Evolutionary conservation across 2,329 filamentous ascomycete species (phyloP).

Genomic region (Hymenoscyphus scutula): DNA sequence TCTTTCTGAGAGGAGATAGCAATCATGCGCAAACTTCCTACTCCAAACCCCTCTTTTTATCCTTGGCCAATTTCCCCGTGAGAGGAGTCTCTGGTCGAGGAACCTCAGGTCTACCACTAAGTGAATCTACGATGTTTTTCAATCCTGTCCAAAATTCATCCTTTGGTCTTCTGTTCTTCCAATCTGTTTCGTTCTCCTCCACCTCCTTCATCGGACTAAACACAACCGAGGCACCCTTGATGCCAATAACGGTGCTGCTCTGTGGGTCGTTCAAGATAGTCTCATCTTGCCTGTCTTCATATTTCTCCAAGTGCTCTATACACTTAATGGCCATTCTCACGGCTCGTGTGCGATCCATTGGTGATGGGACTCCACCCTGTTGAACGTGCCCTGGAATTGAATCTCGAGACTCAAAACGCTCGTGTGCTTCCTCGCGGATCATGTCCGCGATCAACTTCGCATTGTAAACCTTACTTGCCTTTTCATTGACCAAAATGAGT

Average conservation of each 20-base stretch:
- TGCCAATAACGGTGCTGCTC: conserved; percentile 82
- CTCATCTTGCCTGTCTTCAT: conserved; percentile 61
- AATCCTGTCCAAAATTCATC: conserved; percentile 81
- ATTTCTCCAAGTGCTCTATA: conserved; percentile 84
- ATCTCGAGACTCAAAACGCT: conserved; percentile 87
- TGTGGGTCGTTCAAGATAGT: conserved; percentile 71
- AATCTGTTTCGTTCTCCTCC: conserved; percentile 86
- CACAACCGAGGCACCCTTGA: conserved; percentile 85
- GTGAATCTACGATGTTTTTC: conserved; percentile 77
- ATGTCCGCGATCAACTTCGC: conserved; percentile 94
- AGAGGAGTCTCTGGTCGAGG: conserved; percentile 48
- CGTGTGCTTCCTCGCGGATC: conserved; percentile 88
- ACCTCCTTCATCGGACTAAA: conserved; percentile 79
- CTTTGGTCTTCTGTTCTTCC: conserved; percentile 82
- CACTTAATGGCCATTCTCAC: conserved; percentile 91
- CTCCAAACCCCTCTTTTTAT: conserved; percentile 53
- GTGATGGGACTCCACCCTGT: conserved; percentile 86
- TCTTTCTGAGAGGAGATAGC: not conserved
- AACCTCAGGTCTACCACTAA: conserved; percentile 66
- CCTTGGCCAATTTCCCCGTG: conserved; percentile 55
- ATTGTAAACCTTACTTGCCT: conserved; percentile 83
- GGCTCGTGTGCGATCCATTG: conserved; percentile 94
- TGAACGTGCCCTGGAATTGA: conserved; percentile 93
- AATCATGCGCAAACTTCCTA: not conserved
- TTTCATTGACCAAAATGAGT: conserved; percentile 95